These are phyloP conservation scores for Lentinula lateritia DNA, from an alignment of 768 basidiomycete species.

Conservation along the genomic window DNA sequence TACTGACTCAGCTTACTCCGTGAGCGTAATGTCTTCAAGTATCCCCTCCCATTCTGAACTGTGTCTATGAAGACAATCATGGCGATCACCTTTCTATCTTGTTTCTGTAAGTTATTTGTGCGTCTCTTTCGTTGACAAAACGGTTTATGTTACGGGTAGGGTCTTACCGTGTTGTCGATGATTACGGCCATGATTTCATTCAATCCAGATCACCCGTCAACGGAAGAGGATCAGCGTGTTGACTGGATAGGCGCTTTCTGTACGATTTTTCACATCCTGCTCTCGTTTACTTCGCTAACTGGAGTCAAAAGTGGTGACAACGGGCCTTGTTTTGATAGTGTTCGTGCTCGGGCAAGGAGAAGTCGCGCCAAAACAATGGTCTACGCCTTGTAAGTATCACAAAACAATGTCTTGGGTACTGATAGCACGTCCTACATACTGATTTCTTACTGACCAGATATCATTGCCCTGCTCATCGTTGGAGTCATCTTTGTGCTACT, in stretches of 20 bases:
- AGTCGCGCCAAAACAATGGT: conserved; percentile 57
- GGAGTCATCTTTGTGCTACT: conserved; percentile 47
- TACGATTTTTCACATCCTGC: conserved; percentile 14
- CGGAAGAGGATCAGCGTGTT: conserved; percentile 40
- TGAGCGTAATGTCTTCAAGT: conserved; percentile 15
- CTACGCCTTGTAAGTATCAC: conserved; percentile 27
- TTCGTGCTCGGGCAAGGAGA: conserved; percentile 70
- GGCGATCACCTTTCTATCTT: conserved; percentile 54
- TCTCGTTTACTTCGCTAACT: background rate
- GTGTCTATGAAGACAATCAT: conserved; percentile 36
- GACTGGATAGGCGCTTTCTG: conserved; percentile 77
- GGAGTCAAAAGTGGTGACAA: conserved; percentile 28
- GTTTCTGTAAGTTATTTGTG: conserved; percentile 4
- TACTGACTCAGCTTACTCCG: conserved; percentile 52
- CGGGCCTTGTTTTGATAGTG: conserved; percentile 62
- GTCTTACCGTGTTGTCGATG: conserved; percentile 39
- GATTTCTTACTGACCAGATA: conserved; percentile 33
- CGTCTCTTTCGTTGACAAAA: background rate
- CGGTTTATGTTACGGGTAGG: background rate
- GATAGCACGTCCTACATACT: background rate
- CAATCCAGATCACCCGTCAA: conserved; percentile 47
- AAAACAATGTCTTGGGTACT: background rate
- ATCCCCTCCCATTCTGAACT: background rate
- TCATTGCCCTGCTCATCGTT: conserved; percentile 62
- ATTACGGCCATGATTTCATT: conserved; percentile 55